Evolutionary conservation across 2,329 filamentous ascomycete species (phyloP).

Genomic region (Aureobasidium namibiae): DNA sequence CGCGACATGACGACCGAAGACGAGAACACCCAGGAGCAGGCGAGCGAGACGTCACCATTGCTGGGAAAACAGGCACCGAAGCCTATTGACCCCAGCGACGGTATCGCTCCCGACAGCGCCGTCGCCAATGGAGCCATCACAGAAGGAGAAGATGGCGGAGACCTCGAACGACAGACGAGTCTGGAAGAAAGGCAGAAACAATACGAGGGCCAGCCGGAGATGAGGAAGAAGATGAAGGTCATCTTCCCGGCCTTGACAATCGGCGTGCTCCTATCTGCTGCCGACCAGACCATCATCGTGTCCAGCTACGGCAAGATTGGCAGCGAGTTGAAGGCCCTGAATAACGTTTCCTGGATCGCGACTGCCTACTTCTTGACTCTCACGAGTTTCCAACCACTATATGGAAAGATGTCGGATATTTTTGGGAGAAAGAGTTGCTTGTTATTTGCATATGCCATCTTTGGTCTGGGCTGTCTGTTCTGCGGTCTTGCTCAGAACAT

Average conservation of each 20-base stretch:
- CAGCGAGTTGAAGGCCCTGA: constrained; percentile 64
- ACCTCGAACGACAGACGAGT: constrained; percentile 29
- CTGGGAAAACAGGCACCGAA: constrained; percentile 13
- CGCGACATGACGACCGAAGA: neutral
- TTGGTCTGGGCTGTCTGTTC: constrained; percentile 55
- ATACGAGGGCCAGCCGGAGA: constrained; percentile 40
- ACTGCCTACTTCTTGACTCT: constrained; percentile 64
- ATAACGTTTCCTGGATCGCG: constrained; percentile 68
- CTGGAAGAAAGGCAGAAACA: constrained; percentile 25
- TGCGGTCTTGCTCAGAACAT: constrained; percentile 59
- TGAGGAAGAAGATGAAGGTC: constrained; percentile 35
- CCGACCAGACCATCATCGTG: constrained; percentile 70
- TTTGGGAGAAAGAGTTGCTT: constrained; percentile 61
- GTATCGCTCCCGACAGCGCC: constrained; percentile 22
- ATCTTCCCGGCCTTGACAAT: constrained; percentile 55
- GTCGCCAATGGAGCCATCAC: constrained; percentile 16
- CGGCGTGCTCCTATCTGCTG: constrained; percentile 62
- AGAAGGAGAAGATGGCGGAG: constrained; percentile 17
- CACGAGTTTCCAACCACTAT: constrained; percentile 67
- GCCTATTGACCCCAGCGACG: constrained; percentile 22
- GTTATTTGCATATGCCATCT: constrained; percentile 56
- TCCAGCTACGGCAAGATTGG: constrained; percentile 73
- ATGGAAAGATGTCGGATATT: constrained; percentile 62
- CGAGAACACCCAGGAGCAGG: neutral
- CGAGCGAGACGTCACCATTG: constrained; percentile 23